Percentiles rank a stretch among this genome's conserved stretches.
Evolutionary conservation across 768 basidiomycete species (phyloP).

Genomic region (Hypsizygus marmoreus): DNA sequence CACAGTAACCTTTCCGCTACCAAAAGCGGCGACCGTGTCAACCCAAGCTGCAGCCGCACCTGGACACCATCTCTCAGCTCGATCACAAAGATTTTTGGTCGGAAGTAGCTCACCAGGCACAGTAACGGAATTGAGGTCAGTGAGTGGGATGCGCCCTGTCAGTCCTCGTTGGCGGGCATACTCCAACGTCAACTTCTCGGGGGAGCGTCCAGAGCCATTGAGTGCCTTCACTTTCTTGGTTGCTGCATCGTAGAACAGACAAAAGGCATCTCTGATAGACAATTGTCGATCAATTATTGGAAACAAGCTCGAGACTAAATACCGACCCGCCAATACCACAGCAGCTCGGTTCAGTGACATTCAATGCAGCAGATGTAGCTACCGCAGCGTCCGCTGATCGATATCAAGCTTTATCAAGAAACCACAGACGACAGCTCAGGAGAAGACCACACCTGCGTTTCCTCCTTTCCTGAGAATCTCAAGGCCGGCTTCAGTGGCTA

Average conservation of each 20-base stretch:
- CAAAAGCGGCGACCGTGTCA: conserved; percentile 83
- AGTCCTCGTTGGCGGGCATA: conserved; percentile 72
- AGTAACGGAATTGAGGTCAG: conserved; percentile 88
- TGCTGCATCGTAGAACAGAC: conserved; percentile 87
- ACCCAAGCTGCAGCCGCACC: conserved; percentile 96
- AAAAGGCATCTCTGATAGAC: conserved; percentile 76
- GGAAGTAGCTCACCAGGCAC: conserved; percentile 60
- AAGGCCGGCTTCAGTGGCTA: conserved; percentile 88
- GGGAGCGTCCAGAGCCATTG: conserved; percentile 91
- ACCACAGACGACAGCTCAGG: background rate
- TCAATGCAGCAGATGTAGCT: conserved; percentile 88
- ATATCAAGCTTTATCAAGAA: background rate
- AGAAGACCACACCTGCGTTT: conserved; percentile 76
- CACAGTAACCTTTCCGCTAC: conserved; percentile 64
- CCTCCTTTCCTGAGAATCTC: conserved; percentile 92
- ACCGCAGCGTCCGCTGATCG: conserved; percentile 87
- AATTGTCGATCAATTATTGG: too few species aligned
- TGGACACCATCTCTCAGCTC: conserved; percentile 20
- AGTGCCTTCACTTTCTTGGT: conserved; percentile 82
- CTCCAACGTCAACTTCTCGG: conserved; percentile 75
- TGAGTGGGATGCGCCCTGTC: conserved; percentile 71
- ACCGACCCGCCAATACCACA: conserved; percentile 92
- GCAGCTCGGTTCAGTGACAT: conserved; percentile 84
- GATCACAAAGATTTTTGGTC: too few species aligned
- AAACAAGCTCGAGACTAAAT: too few species aligned